Conservation (phyloP, 148 eudicot genomes). For the Hydrangea macrophylla region DNA sequence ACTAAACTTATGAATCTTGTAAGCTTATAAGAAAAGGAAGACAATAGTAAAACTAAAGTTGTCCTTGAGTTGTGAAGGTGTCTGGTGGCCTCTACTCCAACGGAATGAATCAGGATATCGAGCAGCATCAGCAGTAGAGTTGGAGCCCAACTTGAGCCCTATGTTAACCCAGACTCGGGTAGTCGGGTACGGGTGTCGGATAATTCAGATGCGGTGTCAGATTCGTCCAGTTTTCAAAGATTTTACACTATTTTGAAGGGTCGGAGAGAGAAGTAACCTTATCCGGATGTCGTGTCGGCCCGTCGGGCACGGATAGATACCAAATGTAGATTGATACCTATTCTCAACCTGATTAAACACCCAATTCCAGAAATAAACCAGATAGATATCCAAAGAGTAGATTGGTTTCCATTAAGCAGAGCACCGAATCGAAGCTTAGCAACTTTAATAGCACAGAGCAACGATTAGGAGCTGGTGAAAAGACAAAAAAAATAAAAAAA, state of each 20-base stretch:
- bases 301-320: too few species aligned
- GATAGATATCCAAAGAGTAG: too few species aligned
- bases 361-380: background rate
- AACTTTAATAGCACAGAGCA: background rate
- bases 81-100: background rate
- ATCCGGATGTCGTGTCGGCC: too few species aligned
- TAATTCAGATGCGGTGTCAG: background rate
- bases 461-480: background rate
- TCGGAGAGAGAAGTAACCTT: too few species aligned
- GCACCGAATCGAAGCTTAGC: background rate
- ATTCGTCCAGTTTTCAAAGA: too few species aligned
- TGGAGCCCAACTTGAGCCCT: background rate
- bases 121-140: constrained; percentile 1
- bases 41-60: background rate
- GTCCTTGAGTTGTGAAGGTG: background rate
- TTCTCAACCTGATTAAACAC: background rate
- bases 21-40: too few species aligned
- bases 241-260: too few species aligned
- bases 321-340: background rate
- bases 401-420: background rate
- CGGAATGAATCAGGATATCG: background rate
- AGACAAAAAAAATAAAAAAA: background rate
- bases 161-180: background rate
- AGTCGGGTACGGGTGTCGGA: background rate
- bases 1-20: too few species aligned